Evolutionary conservation across 192 early-diverging fungal species (phyloP).

Genomic region (Kickxella alabastrina): DNA sequence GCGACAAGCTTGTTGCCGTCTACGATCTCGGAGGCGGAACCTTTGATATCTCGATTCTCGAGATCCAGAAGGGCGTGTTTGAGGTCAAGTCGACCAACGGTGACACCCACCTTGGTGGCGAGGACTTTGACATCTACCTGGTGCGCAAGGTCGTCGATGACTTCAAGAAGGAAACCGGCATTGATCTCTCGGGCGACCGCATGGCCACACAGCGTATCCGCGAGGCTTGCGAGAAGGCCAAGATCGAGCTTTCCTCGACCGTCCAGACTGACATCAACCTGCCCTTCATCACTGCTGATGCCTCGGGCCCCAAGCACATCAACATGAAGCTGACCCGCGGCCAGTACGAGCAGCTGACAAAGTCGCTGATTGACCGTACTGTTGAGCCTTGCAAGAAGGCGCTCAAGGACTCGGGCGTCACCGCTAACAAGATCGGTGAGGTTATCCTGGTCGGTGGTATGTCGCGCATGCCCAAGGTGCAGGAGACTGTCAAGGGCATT

Average conservation of each 20-base stretch:
- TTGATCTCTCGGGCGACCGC: slow-evolving; percentile 67
- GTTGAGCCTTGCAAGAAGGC: slow-evolving; percentile 68
- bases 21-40: too few relatives aligned
- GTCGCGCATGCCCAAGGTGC: slow-evolving; percentile 91
- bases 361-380: slow-evolving; percentile 59
- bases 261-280: too few relatives aligned
- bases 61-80: slow-evolving; percentile 73
- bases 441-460: slow-evolving; percentile 85
- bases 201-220: slow-evolving; percentile 71
- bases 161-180: slow-evolving; percentile 65
- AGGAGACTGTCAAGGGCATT: slow-evolving; percentile 68
- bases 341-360: slow-evolving; percentile 76
- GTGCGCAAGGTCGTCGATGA: slow-evolving; percentile 56
- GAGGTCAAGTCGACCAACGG: slow-evolving; percentile 74
- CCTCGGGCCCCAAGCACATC: slow-evolving; percentile 95
- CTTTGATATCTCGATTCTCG: slow-evolving; percentile 81
- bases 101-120: too few relatives aligned
- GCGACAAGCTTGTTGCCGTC: slow-evolving; percentile 70
- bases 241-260: slow-evolving; percentile 70
- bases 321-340: slow-evolving; percentile 85
- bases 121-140: too few relatives aligned
- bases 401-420: slow-evolving; percentile 69
- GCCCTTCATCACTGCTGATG: too few relatives aligned
- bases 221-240: slow-evolving; percentile 71
- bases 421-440: slow-evolving; percentile 73